These are phyloP conservation scores for Serendipita sp. DNA, from an alignment of 768 basidiomycete genomes.

Conservation along the genomic window DNA sequence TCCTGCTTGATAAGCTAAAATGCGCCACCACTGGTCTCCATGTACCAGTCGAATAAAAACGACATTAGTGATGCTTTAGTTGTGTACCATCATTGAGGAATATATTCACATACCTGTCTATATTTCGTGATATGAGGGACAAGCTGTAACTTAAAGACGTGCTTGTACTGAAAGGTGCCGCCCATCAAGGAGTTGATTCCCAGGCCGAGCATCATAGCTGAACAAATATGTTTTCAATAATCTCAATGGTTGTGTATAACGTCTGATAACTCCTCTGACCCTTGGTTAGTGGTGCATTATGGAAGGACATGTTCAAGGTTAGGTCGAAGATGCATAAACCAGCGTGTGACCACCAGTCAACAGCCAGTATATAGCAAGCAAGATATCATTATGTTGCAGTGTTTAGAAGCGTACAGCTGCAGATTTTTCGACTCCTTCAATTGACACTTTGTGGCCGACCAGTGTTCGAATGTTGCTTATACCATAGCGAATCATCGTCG, in stretches of 20 bases:
- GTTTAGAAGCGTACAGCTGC: constrained; percentile 78
- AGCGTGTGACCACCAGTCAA: neutral
- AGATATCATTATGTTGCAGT: neutral
- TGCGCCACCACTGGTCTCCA: constrained; percentile 60
- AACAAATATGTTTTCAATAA: neutral
- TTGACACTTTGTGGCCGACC: constrained; percentile 90
- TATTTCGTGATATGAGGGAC: constrained; percentile 80
- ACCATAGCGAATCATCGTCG: constrained; percentile 99
- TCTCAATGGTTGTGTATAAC: neutral
- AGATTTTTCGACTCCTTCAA: constrained; percentile 76
- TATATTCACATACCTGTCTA: constrained; percentile 46
- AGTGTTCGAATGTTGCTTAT: constrained; percentile 94
- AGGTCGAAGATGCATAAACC: neutral
- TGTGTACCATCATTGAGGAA: neutral
- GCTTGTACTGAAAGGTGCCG: constrained; percentile 73
- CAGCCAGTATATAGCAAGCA: neutral
- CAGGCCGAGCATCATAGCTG: constrained; percentile 62
- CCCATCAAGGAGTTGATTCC: constrained; percentile 57
- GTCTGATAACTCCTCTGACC: constrained; percentile 23
- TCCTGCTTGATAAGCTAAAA: constrained; percentile 53
- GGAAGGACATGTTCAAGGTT: constrained; percentile 12
- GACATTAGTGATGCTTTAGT: constrained; percentile 21
- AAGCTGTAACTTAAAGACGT: constrained; percentile 80
- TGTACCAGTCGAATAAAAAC: neutral
- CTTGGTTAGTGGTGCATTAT: constrained; percentile 65